phyloP scores from a whole-genome alignment of 257 asterid species.

The Thymus quinquecostatus region DNA sequence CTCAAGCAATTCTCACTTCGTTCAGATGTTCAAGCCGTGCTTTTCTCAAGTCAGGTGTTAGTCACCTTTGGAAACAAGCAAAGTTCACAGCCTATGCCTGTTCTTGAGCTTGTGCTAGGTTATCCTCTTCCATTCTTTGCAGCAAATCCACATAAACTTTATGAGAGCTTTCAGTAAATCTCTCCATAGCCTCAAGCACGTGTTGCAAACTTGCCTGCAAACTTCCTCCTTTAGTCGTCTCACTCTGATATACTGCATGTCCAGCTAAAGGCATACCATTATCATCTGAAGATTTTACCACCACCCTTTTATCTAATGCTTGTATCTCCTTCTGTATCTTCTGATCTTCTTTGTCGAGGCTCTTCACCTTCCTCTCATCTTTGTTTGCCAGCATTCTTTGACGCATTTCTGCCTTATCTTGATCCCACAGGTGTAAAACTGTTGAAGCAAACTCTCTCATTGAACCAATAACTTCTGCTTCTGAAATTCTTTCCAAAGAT shows the following conservation, averaged over 20 bases:
- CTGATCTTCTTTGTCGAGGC: conserved; percentile 85
- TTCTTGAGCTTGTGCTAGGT: conserved; percentile 48
- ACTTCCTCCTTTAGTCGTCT: conserved; percentile 70
- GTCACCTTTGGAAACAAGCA: conserved; percentile 17
- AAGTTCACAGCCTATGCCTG: conserved; percentile 24
- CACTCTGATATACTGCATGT: conserved; percentile 80
- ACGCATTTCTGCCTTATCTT: conserved; percentile 72
- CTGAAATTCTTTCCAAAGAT: conserved; percentile 71
- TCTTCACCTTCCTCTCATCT: conserved; percentile 80
- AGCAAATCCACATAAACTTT: conserved; percentile 80
- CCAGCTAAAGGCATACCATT: conserved; percentile 54
- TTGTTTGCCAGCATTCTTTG: conserved; percentile 67
- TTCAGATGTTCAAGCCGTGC: neutral
- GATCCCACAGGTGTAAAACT: conserved; percentile 79
- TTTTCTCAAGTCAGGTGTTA: neutral
- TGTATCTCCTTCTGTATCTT: conserved; percentile 84
- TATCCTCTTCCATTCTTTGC: conserved; percentile 81
- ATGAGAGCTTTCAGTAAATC: conserved; percentile 58
- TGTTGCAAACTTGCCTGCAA: conserved; percentile 75
- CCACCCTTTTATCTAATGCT: conserved; percentile 73
- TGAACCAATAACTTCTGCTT: conserved; percentile 76
- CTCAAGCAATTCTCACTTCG: neutral
- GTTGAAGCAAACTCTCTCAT: conserved; percentile 75
- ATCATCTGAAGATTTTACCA: conserved; percentile 50
- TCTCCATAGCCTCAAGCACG: conserved; percentile 90